Percentiles rank a stretch among this genome's conserved stretches.
These are phyloP conservation scores for Coemansia interrupta DNA, from an alignment of 192 early-diverging fungal genomes.

Conservation along the genomic window DNA sequence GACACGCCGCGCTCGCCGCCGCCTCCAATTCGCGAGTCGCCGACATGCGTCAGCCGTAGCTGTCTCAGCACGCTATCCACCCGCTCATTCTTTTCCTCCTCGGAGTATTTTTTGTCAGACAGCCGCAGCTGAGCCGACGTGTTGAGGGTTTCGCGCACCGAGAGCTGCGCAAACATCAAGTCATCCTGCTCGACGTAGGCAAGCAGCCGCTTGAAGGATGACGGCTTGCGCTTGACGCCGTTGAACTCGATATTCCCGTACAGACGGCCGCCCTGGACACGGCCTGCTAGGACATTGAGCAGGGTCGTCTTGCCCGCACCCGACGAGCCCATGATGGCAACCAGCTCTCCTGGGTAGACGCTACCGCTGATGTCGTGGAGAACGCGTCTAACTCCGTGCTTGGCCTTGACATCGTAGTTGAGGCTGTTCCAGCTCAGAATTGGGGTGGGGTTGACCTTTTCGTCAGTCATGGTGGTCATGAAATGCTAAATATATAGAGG, in stretches of 20 bases:
- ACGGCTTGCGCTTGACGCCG: slow-evolving; percentile 33
- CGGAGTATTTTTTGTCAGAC: slow-evolving; percentile 51
- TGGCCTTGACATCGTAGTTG: slow-evolving; percentile 43
- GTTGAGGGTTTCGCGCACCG: slow-evolving; percentile 72
- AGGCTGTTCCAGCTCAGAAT: slow-evolving; percentile 42
- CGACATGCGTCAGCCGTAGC: slow-evolving; percentile 61
- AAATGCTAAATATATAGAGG: no score
- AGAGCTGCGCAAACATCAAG: slow-evolving; percentile 54
- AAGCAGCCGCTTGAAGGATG: slow-evolving; percentile 45
- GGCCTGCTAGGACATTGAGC: slow-evolving; percentile 70
- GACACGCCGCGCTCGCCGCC: slow-evolving; percentile 45
- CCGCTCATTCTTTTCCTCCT: slow-evolving; percentile 47
- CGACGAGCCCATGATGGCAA: slow-evolving; percentile 88
- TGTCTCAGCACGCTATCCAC: slow-evolving; percentile 62
- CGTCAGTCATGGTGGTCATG: no score
- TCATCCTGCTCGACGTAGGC: slow-evolving; percentile 56
- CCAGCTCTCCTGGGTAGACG: slow-evolving; percentile 66
- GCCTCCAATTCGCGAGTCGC: slow-evolving; percentile 52
- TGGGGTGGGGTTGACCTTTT: slow-evolving; percentile 3
- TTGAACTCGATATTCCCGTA: slow-evolving; percentile 56
- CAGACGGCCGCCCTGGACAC: slow-evolving; percentile 57
- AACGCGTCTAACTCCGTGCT: slow-evolving; percentile 41
- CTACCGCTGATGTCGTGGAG: slow-evolving; percentile 68
- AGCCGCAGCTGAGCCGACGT: slow-evolving; percentile 70
- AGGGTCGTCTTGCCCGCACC: slow-evolving; percentile 87